Base-by-base conservation (phyloP, 1,284 basidiomycete species). In the Peniophora sp. region DNA sequence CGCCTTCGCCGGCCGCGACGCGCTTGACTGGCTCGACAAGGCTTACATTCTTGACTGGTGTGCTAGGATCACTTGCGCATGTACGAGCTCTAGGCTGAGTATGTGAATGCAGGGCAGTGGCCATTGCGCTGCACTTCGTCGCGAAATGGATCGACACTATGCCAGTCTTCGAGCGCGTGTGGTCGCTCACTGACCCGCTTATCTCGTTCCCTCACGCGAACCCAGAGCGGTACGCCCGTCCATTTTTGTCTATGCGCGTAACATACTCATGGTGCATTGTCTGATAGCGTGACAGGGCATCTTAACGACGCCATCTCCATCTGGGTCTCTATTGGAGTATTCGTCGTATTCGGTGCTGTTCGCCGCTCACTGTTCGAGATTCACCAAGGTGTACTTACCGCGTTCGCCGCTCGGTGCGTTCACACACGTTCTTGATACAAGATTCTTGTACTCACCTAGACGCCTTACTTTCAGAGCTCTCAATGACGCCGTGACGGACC, bases 331-430 rank as follows among this genome's bases (percentile, higher is more conserved):
- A 58, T 73, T 25, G 56, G 60, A 2, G 54, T 76, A 16, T 63
- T 76, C 22, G 43, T 63, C 2, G 49, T 66, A 1, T 55, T 65
- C 14, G 75, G 78, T 0, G 52, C 65, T 11, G 53, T 70, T 6
- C 71, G 70, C 43, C 61, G 66, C 10, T 81, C 81, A 2, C 56
- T 75, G 1, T 58, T 77, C 14, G 70, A 77, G 43, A 66, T 81
- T 16, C 81, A 85, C 56, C 81, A 85, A 57, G 77, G 77, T 12
- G 59, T 71, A 10, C 69, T 85, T 22, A 71, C 74, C 11, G 60
- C 81, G 5, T 72, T 65, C 51, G 67, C 75, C 12, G 70, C 71
- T 41, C 69, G 74, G 80, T 81, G 59, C 45, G 65, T 56, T 45
- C 16, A n/a, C n/a, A n/a, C 38, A 38, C 23, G 25, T 52, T 27